Evolutionary conservation across 805 yeast species (phyloP).

Genomic region (Lipomyces sp.): DNA sequence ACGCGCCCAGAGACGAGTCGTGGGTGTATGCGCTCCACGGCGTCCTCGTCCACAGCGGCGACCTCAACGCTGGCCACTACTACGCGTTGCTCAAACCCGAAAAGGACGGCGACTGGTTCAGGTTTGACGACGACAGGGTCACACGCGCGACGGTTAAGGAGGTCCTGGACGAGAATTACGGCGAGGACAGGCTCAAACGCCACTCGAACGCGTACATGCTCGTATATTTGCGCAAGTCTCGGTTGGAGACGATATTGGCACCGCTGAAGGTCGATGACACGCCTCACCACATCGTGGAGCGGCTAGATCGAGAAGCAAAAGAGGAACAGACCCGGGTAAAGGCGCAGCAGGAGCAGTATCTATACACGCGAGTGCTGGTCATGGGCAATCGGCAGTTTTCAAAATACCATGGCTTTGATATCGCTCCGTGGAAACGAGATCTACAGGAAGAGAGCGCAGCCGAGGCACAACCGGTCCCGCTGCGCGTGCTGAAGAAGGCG

Average conservation of each 20-base stretch:
- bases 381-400: slow-evolving; percentile 54
- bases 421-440: slow-evolving; percentile 58
- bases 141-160: slow-evolving; percentile 80
- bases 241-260: slow-evolving; percentile 55
- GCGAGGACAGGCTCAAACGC: slow-evolving; percentile 71
- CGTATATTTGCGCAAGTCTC: slow-evolving; percentile 75
- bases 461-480: slow-evolving; percentile 47
- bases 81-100: slow-evolving; percentile 89
- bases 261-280: slow-evolving; percentile 53
- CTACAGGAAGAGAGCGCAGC: slow-evolving; percentile 34
- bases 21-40: slow-evolving; percentile 87
- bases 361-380: slow-evolving; percentile 56
- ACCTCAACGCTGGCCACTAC: slow-evolving; percentile 93
- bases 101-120: slow-evolving; percentile 67
- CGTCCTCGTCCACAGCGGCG: slow-evolving; percentile 93
- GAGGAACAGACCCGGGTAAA: slow-evolving; percentile 53
- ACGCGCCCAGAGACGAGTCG: slow-evolving; percentile 48
- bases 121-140: slow-evolving; percentile 94
- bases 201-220: slow-evolving; percentile 97
- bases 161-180: slow-evolving; percentile 90
- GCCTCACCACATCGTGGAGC: slow-evolving; percentile 66
- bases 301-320: slow-evolving; percentile 59
- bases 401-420: slow-evolving; percentile 68
- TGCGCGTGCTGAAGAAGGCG: slow-evolving; percentile 57
- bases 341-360: slow-evolving; percentile 69